These are phyloP conservation scores for Xylaria scruposa DNA, from an alignment of 495 filamentous ascomycete genomes.

Conservation along the genomic window DNA sequence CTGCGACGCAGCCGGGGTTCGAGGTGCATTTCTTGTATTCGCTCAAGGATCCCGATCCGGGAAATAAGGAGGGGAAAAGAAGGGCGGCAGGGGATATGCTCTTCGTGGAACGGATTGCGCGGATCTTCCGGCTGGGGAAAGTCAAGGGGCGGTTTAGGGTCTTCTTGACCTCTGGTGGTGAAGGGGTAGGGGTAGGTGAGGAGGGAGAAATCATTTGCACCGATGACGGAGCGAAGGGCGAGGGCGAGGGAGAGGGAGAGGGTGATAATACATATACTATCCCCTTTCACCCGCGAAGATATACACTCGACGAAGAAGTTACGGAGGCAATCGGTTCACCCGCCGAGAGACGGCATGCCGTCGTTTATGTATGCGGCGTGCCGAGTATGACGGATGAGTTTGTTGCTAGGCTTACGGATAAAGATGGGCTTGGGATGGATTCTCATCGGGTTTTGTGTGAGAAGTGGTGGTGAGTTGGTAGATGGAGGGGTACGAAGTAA, in stretches of 20 bases:
- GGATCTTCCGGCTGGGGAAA: slow-evolving; percentile 39
- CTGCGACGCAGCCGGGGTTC: neutral
- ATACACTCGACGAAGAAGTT: slow-evolving; percentile 57
- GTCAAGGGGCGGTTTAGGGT: slow-evolving; percentile 41
- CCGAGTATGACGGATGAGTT: slow-evolving; percentile 82
- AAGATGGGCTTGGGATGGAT: slow-evolving; percentile 59
- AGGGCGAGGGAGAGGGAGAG: slow-evolving; percentile 13
- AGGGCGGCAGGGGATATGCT: slow-evolving; percentile 43
- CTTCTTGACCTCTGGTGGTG: slow-evolving; percentile 41
- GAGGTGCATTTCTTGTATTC: slow-evolving; percentile 50
- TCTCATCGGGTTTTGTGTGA: slow-evolving; percentile 72
- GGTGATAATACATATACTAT: slow-evolving; percentile 26
- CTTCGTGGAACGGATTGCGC: slow-evolving; percentile 53
- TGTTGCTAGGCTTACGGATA: slow-evolving; percentile 58
- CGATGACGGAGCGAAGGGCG: slow-evolving; percentile 16
- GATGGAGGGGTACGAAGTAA: neutral
- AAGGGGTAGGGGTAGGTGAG: neutral
- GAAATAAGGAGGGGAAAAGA: neutral
- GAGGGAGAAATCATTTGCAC: slow-evolving; percentile 33
- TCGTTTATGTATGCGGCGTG: slow-evolving; percentile 82
- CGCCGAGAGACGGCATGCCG: slow-evolving; percentile 53
- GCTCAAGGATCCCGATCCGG: slow-evolving; percentile 38
- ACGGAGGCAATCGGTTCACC: slow-evolving; percentile 52
- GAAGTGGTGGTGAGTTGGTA: slow-evolving; percentile 77
- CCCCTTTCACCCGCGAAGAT: slow-evolving; percentile 53